phyloP scores from a whole-genome alignment of 2,329 filamentous ascomycete species.

The Xylariaceae sp. region DNA sequence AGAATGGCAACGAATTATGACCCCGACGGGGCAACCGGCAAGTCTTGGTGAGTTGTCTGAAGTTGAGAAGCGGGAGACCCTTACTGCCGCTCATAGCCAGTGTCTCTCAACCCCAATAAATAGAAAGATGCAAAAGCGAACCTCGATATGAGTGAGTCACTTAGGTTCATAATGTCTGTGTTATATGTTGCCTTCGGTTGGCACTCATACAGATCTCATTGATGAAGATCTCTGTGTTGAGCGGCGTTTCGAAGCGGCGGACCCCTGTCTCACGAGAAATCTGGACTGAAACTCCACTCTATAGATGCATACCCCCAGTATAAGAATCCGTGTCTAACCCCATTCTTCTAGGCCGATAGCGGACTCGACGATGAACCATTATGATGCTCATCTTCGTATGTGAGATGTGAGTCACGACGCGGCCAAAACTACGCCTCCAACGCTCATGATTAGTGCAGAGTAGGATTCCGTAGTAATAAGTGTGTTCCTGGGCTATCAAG shows the following conservation, averaged over 20 bases:
- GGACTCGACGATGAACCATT: background rate
- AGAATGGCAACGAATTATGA: no score
- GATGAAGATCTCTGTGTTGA: background rate
- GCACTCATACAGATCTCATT: no score
- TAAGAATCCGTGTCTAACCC: background rate
- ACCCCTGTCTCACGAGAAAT: background rate
- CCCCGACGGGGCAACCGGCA: background rate
- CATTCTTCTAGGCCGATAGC: background rate
- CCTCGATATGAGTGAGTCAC: background rate
- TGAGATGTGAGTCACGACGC: background rate
- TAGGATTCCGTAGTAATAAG: no score
- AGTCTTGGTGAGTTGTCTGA: conserved; percentile 10
- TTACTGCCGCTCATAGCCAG: conserved; percentile 6
- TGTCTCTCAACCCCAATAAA: background rate
- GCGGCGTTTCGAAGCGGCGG: background rate
- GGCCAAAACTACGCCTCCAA: no score
- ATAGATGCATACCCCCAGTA: conserved; percentile 4
- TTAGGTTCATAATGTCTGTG: no score
- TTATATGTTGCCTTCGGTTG: no score
- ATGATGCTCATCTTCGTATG: background rate
- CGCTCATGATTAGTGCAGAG: no score
- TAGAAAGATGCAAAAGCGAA: no score
- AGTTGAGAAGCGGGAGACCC: conserved; percentile 5
- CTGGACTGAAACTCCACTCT: background rate
- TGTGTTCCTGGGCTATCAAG: no score